Base-by-base conservation (phyloP, 768 basidiomycete species). In the Goffeauzyma gilvescens region DNA sequence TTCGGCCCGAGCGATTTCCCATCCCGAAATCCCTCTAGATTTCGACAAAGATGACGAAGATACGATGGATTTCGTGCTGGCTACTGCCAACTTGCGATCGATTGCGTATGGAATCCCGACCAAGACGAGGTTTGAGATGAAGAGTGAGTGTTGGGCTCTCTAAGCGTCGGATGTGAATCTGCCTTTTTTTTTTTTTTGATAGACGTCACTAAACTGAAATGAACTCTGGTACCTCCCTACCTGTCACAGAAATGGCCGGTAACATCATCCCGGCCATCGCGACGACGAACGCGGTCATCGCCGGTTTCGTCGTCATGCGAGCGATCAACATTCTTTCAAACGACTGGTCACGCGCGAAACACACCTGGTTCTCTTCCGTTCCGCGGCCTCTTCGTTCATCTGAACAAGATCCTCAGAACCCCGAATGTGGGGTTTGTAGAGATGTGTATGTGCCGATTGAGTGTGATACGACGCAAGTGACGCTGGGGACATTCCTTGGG, bases 251-350 rank as follows among this genome's bases (percentile, higher is more conserved):
- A 65, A 96, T 95, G 84, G 93, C 93, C 0, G 93, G 93, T 8
- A 98, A 98, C 64, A 96, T 98, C 55, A 98, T 96, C 50, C 93
- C 93, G 5, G 93, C 93, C 1, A 96, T 98, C 54, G 93, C 93
- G 4, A 98, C 93, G 3, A 98, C 93, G 18, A 98, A 98, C 60
- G 93, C 93, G 8, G 83, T 98, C 62, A 76, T 96, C 51, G 81
- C 93, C 0, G 93, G 90, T 0, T 68, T 90, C 28, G 86, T 96
- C 57, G 87, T 96, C 18, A 71, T 95, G 33, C 89, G 95, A 61
- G 81, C 87, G 0, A 66, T 95, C 17, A 79, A 86, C 44, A 69
- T 93, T 32, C 69, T 96, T 26, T 77, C 75, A 17, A 27, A 73
- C 71, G 52, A 73, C 71, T 10, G 74, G 37, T 26, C 44, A 30